Evolutionary conservation across 495 filamentous ascomycete species (phyloP), one percentile per base, ranked within the genome.

Genomic region (Ascodesmis nigricans): DNA sequence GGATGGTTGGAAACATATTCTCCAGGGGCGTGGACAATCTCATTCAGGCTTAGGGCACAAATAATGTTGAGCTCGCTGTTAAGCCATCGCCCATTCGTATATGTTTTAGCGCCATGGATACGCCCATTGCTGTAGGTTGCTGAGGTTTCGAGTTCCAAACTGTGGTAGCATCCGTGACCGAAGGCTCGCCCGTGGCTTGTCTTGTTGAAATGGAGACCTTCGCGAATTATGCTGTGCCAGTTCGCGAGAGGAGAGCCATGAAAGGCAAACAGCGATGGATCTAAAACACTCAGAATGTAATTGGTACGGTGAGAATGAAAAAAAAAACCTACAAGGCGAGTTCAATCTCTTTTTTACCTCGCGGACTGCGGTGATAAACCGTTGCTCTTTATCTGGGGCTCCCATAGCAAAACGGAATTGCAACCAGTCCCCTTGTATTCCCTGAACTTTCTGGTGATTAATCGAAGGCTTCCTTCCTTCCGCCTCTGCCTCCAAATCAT

Each of bases 371-470:
- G 66, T 49, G 3, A 73, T 54, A 49, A 95, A 92, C n/a, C 69
- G 64, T 24, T 74, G 60, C 46, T 95, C 84, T 48, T 84, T 91
- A 50, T 91, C 83, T 1, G 79, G 79, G 1, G 81, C 73, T 9
- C 84, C 84, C 61, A 91, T 83, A 1, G 75, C 72, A 39, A 92
- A 77, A 23, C 78, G 64, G 46, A 92, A 95, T 50, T 92, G 79
- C 16, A 77, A 52, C 62, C 71, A 90, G 1, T 61, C 63, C 0
- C 57, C 43, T 8, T 21, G n/a, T 60, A 90, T 72, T 0, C 71
- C 75, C 5, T 52, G 56, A 8, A 90, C 63, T 10, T 65, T 64
- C 35, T 80, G 58, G 13, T 60, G 46, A 14, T 51, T 38, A 6
- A 35, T 16, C 10, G 42, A 43, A 3, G 5, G 7, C 43, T 10